Percentiles rank a stretch among this genome's conserved stretches.
These are phyloP conservation scores for Venustampulla echinocandica DNA, from an alignment of 495 filamentous ascomycete genomes.

Conservation along the genomic window DNA sequence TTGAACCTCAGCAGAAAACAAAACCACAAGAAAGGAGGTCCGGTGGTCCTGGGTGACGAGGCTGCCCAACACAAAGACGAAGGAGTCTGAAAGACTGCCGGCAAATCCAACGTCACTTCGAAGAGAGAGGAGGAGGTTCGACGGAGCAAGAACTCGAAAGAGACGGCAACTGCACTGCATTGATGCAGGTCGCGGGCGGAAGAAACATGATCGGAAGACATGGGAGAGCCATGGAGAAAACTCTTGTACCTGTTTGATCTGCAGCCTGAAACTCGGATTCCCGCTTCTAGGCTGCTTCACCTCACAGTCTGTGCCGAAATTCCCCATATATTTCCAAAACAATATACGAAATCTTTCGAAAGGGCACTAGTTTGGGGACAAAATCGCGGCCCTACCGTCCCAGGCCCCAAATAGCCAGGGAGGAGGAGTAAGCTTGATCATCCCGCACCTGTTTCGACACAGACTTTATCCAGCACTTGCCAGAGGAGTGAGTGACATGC, in stretches of 20 bases:
- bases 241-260: conserved; percentile 18
- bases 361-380: background rate
- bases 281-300: background rate
- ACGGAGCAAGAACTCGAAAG: background rate
- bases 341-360: background rate
- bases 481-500: background rate
- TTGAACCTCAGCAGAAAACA: background rate
- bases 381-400: background rate
- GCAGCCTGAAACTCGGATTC: conserved; percentile 12
- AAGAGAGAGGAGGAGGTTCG: background rate
- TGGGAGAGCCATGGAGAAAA: background rate
- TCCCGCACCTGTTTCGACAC: conserved; percentile 9
- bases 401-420: background rate
- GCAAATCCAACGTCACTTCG: background rate
- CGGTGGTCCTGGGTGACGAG: background rate
- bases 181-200: background rate
- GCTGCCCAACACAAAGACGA: background rate
- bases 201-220: conserved; percentile 9
- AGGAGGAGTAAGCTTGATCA: conserved; percentile 10
- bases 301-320: background rate
- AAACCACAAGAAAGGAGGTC: background rate
- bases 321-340: background rate
- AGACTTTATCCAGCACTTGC: background rate
- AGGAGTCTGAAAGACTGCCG: background rate
- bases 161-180: background rate